A percentile compares a stretch with the other conserved stretches of the same genome.
These are phyloP conservation scores for Tylopilus cervinicoccineus DNA, from an alignment of 768 basidiomycete genomes.

Conservation along the genomic window DNA sequence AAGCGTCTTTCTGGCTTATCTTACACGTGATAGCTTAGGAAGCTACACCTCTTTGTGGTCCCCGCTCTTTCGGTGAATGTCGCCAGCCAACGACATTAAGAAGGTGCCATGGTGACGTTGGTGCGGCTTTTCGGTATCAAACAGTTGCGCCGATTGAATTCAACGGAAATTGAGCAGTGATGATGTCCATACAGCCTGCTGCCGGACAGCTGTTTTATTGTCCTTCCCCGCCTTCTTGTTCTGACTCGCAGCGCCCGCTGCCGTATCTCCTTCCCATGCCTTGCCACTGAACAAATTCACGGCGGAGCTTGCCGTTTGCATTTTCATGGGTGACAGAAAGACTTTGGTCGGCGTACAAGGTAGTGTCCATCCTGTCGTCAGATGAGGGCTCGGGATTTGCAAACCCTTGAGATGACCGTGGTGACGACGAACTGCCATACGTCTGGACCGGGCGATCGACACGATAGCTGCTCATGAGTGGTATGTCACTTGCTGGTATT, in stretches of 20 bases:
- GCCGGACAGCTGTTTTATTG: constrained; percentile 4
- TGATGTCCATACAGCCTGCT: constrained; percentile 11
- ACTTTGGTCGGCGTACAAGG: not conserved
- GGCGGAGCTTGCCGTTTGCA: constrained; percentile 2
- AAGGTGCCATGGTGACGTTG: constrained; percentile 11
- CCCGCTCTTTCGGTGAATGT: not conserved
- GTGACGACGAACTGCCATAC: not conserved
- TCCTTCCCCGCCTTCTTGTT: constrained; percentile 7
- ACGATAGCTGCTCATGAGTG: constrained; percentile 10
- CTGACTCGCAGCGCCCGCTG: not conserved
- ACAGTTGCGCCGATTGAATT: constrained; percentile 21
- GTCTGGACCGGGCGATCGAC: constrained; percentile 12
- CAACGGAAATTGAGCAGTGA: constrained; percentile 22
- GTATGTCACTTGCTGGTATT: not conserved
- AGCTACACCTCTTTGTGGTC: not conserved
- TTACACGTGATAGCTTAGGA: not conserved
- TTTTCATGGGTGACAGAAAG: not conserved
- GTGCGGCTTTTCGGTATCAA: constrained; percentile 6
- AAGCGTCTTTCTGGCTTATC: not conserved
- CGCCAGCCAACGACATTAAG: constrained; percentile 3
- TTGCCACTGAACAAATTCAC: not conserved
- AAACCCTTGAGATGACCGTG: not conserved
- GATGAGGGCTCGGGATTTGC: not conserved
- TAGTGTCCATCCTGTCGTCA: not conserved
- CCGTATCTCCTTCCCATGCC: not conserved